phyloP scores from a whole-genome alignment of 177 flowering plant genomes.

The Vitis hybrid region DNA sequence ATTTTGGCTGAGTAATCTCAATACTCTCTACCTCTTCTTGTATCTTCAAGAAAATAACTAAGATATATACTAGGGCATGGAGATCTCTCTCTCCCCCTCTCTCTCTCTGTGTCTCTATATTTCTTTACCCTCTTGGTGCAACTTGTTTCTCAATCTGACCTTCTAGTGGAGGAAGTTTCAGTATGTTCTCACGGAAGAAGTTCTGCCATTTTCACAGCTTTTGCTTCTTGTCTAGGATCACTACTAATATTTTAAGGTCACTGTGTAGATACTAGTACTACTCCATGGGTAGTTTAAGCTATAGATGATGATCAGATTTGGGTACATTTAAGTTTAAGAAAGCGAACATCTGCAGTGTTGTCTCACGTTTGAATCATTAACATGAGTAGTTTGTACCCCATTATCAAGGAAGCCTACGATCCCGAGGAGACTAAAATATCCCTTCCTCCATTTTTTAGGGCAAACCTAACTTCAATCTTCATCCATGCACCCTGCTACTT shows the following conservation, averaged over 20 bases:
- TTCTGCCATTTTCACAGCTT: not conserved
- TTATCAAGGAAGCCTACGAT: not conserved
- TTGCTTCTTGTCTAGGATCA: not conserved
- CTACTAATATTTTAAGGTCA: not conserved
- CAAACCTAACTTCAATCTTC: not conserved
- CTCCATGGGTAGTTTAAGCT: not conserved
- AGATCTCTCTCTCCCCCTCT: too few relatives aligned
- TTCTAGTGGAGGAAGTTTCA: not conserved
- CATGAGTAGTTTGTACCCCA: not conserved
- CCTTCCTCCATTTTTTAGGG: not conserved
- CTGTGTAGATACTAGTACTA: not conserved
- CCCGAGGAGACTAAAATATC: conserved; percentile 1
- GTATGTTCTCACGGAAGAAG: not conserved
- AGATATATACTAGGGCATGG: not conserved
- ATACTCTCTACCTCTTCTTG: not conserved
- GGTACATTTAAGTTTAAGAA: not conserved
- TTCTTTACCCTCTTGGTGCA: not conserved
- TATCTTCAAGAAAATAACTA: not conserved
- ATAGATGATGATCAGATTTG: not conserved
- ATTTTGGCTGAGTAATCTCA: not conserved
- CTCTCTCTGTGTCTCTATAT: too few relatives aligned
- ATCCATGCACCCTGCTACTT: not conserved
- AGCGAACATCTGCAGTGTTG: not conserved
- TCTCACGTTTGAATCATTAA: not conserved
- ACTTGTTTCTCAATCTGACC: not conserved